phyloP scores from a whole-genome alignment of 2,329 filamentous ascomycete genomes.

The Penicillium sclerotigenum region DNA sequence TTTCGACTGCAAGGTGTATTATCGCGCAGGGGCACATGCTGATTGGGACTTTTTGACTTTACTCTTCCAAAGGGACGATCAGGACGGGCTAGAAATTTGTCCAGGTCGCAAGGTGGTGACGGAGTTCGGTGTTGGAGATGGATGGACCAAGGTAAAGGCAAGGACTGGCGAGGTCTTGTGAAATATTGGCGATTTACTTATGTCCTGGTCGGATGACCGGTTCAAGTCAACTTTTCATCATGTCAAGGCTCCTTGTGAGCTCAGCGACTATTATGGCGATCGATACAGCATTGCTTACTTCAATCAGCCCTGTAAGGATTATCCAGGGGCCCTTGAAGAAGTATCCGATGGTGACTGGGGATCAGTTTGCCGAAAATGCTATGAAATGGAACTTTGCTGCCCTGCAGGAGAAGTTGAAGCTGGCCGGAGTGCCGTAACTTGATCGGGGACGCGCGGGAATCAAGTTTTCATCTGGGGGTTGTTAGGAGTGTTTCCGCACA shows the following conservation, averaged over 20 bases:
- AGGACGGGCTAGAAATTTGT: constrained; percentile 63
- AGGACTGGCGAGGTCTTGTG: constrained; percentile 57
- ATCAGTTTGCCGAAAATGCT: constrained; percentile 57
- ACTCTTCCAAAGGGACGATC: constrained; percentile 60
- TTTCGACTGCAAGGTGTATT: constrained; percentile 45
- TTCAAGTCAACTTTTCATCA: constrained; percentile 66
- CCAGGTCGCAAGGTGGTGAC: constrained; percentile 61
- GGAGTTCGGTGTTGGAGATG: constrained; percentile 57
- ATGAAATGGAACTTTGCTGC: constrained; percentile 57
- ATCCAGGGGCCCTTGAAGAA: constrained; percentile 62
- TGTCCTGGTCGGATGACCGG: constrained; percentile 65
- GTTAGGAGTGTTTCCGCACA: constrained; percentile 12
- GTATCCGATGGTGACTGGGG: constrained; percentile 59
- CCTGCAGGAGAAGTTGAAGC: constrained; percentile 49
- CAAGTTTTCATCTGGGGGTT: background rate
- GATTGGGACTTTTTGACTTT: constrained; percentile 64
- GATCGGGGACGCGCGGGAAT: background rate
- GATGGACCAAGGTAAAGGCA: constrained; percentile 62
- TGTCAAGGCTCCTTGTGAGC: constrained; percentile 59
- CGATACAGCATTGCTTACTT: constrained; percentile 66
- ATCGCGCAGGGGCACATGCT: constrained; percentile 61
- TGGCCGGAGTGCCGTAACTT: constrained; percentile 16
- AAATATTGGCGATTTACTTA: constrained; percentile 64
- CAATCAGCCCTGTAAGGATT: constrained; percentile 60
- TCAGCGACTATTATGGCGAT: constrained; percentile 55